phyloP scores from a whole-genome alignment of 1,284 basidiomycete species.

The Malassezia sympodialis region DNA sequence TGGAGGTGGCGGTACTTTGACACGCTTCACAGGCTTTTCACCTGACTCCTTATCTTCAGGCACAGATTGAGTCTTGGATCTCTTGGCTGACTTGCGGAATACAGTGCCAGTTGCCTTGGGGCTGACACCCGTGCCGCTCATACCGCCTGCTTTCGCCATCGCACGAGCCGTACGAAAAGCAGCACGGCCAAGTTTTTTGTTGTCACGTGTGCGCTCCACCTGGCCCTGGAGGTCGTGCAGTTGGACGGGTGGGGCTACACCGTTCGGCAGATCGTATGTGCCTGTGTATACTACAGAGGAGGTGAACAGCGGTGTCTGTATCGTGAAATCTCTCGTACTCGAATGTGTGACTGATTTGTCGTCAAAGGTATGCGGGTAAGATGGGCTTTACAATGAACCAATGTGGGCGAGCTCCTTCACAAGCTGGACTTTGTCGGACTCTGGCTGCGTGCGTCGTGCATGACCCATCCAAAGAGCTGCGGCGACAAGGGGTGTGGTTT shows the following conservation, averaged over 20 bases:
- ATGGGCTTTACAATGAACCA: background rate
- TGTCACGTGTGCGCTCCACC: background rate
- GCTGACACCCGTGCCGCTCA: background rate
- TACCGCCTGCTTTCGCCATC: constrained; percentile 5
- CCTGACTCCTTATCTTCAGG: background rate
- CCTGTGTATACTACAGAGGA: background rate
- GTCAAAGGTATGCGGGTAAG: background rate
- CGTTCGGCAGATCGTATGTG: background rate
- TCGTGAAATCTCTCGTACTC: background rate
- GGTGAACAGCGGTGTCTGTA: background rate
- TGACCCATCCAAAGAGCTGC: background rate
- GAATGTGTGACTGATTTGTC: background rate
- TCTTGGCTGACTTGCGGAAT: constrained; percentile 8
- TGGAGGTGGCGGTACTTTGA: background rate
- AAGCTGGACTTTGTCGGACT: constrained; percentile 5
- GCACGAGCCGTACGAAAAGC: background rate
- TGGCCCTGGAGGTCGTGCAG: background rate
- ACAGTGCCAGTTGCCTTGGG: constrained; percentile 1
- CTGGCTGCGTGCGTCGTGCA: background rate
- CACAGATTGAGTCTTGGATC: background rate
- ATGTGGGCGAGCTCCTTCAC: constrained; percentile 13
- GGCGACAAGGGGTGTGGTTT: background rate
- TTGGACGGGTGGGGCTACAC: background rate
- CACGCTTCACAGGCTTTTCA: background rate
- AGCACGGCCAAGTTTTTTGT: background rate